Conservation (phyloP, 163 green algal species). For the Scenedesmus sp. region DNA sequence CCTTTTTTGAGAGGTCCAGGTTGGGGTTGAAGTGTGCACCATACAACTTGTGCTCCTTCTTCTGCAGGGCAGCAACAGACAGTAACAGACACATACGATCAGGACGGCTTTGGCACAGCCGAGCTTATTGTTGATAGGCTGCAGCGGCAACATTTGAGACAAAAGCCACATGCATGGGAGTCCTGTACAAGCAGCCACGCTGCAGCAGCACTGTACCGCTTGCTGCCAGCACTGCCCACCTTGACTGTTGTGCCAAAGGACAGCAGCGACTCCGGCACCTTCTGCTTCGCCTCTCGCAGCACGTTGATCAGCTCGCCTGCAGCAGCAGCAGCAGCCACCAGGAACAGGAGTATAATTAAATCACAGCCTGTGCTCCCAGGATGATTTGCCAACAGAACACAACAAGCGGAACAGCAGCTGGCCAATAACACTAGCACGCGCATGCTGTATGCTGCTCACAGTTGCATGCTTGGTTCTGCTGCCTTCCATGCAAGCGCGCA, state of each 20-base stretch:
- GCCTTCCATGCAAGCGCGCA: no score
- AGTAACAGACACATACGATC: not conserved
- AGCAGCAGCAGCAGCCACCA: constrained; percentile 1
- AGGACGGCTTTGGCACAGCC: constrained; percentile 1
- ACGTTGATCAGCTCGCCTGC: constrained; percentile 98
- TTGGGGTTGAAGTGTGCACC: constrained; percentile 93
- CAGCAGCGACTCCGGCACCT: constrained; percentile 91
- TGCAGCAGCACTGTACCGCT: constrained; percentile 65
- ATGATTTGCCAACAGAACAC: no score
- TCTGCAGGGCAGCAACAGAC: not conserved
- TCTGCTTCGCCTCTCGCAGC: constrained; percentile 92
- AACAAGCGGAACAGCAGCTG: not conserved
- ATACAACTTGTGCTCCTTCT: constrained; percentile 77
- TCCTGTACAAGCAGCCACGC: not conserved
- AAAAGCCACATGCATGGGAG: not conserved
- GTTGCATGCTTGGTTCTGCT: no score
- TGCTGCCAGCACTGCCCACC: constrained; percentile 82
- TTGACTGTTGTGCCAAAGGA: constrained; percentile 98
- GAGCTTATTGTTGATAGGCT: no score
- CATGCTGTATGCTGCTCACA: not conserved
- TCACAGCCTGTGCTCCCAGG: no score
- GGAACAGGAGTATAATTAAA: not conserved
- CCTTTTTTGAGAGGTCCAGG: constrained; percentile 89
- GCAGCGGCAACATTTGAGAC: not conserved
- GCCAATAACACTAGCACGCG: not conserved